Evolutionary conservation across 441 rosid genomes (phyloP).

Genomic region (California macrophylla): DNA sequence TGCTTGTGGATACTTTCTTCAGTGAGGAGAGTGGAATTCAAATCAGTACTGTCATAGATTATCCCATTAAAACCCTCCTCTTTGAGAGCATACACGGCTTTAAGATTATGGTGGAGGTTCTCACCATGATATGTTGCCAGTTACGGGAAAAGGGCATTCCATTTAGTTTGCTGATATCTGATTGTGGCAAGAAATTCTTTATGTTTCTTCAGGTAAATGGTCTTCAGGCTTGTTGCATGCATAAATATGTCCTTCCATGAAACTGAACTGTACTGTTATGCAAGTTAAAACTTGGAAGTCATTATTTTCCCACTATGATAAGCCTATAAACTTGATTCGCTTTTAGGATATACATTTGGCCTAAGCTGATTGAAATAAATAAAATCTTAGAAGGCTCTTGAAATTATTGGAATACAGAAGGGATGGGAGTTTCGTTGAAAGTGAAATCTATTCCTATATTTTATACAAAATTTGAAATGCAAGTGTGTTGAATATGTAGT

Average conservation of each 20-base stretch:
- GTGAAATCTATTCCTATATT: background rate
- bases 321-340: background rate
- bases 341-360: background rate
- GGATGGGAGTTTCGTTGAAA: background rate
- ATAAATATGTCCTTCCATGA: background rate
- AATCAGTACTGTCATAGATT: slow-evolving; percentile 23
- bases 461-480: background rate
- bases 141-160: slow-evolving; percentile 24
- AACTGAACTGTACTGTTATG: background rate
- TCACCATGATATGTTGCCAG: slow-evolving; percentile 22
- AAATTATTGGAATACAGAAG: background rate
- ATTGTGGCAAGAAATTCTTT: slow-evolving; percentile 26
- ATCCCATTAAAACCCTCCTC: slow-evolving; percentile 34
- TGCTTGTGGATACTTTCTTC: slow-evolving; percentile 28
- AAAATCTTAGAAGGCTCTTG: background rate
- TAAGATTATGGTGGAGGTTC: slow-evolving; percentile 23
- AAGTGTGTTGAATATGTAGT: background rate
- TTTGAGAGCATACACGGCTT: slow-evolving; percentile 23
- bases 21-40: slow-evolving; percentile 18
- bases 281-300: background rate
- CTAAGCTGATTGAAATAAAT: background rate
- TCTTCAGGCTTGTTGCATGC: background rate
- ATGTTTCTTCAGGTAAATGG: slow-evolving; percentile 36
- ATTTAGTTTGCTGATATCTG: slow-evolving; percentile 31
- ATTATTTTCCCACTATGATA: background rate